Conservation (phyloP, 164 flowering plant species). For the Sedum album region DNA sequence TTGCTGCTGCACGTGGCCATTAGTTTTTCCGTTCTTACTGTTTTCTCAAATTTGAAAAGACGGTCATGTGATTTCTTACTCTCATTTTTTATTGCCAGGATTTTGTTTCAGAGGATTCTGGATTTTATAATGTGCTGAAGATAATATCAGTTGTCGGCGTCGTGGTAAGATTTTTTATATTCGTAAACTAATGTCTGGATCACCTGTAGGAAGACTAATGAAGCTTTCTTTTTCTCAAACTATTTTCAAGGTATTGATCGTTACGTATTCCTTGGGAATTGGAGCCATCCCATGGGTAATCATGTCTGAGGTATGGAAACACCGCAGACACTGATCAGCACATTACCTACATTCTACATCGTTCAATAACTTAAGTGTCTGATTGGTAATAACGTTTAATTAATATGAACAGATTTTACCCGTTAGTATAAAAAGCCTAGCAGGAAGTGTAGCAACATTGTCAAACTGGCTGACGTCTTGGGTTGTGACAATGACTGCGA, state of each 20-base stretch:
- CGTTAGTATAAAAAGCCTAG: slow-evolving; percentile 55
- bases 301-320: slow-evolving; percentile 36
- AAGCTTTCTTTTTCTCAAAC: background rate
- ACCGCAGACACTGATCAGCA: background rate
- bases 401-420: slow-evolving; percentile 52
- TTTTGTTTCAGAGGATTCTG: slow-evolving; percentile 19
- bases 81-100: slow-evolving; percentile 15
- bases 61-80: no score
- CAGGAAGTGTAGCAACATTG: slow-evolving; percentile 53
- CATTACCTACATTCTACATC: background rate
- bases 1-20: slow-evolving; percentile 1
- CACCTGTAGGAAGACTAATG: background rate
- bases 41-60: background rate
- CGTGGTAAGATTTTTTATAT: slow-evolving; percentile 24
- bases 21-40: background rate
- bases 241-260: slow-evolving; percentile 22
- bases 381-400: background rate
- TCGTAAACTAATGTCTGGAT: background rate
- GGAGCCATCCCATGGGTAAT: slow-evolving; percentile 46
- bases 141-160: slow-evolving; percentile 35
- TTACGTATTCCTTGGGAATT: slow-evolving; percentile 33
- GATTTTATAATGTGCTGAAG: slow-evolving; percentile 17
- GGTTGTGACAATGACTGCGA: slow-evolving; percentile 53
- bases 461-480: slow-evolving; percentile 46
- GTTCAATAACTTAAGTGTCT: background rate